phyloP scores from a whole-genome alignment of 2,329 filamentous ascomycete genomes.

The Aspergillus ochraceus region DNA sequence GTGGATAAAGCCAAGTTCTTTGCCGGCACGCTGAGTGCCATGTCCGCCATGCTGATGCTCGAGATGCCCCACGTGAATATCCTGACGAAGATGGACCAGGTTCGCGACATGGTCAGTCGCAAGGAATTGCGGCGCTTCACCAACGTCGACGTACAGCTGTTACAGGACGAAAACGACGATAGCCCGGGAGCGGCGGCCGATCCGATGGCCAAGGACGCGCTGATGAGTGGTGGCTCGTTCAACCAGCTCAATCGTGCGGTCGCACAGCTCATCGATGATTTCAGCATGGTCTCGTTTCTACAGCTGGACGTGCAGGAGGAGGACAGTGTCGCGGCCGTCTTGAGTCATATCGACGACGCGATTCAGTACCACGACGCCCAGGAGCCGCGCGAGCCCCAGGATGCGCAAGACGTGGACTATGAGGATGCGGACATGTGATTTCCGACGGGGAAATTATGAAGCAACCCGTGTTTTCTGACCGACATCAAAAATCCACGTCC shows the following conservation, averaged over 20 bases:
- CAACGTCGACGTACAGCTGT: slow-evolving; percentile 76
- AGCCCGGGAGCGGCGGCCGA: slow-evolving; percentile 58
- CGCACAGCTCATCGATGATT: slow-evolving; percentile 88
- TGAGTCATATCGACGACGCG: slow-evolving; percentile 92
- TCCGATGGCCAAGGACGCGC: slow-evolving; percentile 63
- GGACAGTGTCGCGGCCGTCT: slow-evolving; percentile 79
- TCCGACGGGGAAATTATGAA: background rate
- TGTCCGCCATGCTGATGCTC: slow-evolving; percentile 99
- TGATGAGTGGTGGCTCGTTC: slow-evolving; percentile 82
- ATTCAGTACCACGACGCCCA: slow-evolving; percentile 93
- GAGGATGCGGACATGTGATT: slow-evolving; percentile 38
- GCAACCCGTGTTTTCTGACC: background rate
- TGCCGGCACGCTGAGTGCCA: slow-evolving; percentile 88
- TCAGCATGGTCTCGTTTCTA: slow-evolving; percentile 95
- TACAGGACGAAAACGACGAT: slow-evolving; percentile 65
- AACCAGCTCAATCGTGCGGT: slow-evolving; percentile 82
- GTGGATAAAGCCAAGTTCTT: slow-evolving; percentile 97
- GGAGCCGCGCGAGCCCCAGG: slow-evolving; percentile 79
- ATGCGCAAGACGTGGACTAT: slow-evolving; percentile 58
- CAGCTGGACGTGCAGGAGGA: slow-evolving; percentile 88
- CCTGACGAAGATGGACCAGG: slow-evolving; percentile 94
- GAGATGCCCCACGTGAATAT: slow-evolving; percentile 97
- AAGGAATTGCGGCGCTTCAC: slow-evolving; percentile 87
- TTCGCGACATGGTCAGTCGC: slow-evolving; percentile 84
- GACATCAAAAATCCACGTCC: background rate